Conservation (phyloP, 768 basidiomycete genomes). For the Chalciporus chontae region DNA sequence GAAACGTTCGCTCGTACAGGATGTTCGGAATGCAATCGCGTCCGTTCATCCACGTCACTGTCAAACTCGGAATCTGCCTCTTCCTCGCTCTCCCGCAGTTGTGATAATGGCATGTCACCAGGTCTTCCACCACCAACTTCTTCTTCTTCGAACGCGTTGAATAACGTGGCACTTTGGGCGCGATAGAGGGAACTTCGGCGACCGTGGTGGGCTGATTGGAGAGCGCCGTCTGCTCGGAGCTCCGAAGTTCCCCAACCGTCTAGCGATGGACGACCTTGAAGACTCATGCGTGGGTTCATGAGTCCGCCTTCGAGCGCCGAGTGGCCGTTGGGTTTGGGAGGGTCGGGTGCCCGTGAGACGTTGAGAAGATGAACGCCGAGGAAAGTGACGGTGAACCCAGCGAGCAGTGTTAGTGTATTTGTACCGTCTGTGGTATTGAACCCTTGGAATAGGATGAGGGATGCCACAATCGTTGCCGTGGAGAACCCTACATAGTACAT, state of each 20-base stretch:
- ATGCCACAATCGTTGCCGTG: slow-evolving; percentile 88
- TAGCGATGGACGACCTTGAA: slow-evolving; percentile 76
- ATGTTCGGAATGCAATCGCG: slow-evolving; percentile 28
- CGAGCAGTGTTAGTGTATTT: slow-evolving; percentile 83
- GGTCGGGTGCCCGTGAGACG: slow-evolving; percentile 60
- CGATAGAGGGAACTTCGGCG: slow-evolving; percentile 66
- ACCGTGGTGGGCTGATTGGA: slow-evolving; percentile 46
- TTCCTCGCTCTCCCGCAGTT: slow-evolving; percentile 65
- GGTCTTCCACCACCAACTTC: slow-evolving; percentile 11
- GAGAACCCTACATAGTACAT: slow-evolving; percentile 98
- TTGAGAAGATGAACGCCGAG: slow-evolving; percentile 95
- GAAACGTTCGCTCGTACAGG: slow-evolving; percentile 34
- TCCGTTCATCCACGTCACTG: slow-evolving; percentile 45
- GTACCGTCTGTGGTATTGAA: slow-evolving; percentile 84
- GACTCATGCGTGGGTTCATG: slow-evolving; percentile 74
- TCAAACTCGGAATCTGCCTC: slow-evolving; percentile 46
- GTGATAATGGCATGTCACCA: slow-evolving; percentile 54
- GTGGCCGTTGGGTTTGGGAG: slow-evolving; percentile 42
- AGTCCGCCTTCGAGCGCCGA: slow-evolving; percentile 61
- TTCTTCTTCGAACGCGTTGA: slow-evolving; percentile 70
- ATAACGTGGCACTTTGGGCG: slow-evolving; percentile 62
- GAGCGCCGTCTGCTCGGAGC: slow-evolving; percentile 24
- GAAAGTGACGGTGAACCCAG: slow-evolving; percentile 91
- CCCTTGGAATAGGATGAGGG: slow-evolving; percentile 95
- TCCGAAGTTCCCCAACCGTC: slow-evolving; percentile 63